A percentile compares a stretch with the other conserved stretches of the same genome.
Evolutionary conservation across 2,329 filamentous ascomycete species (phyloP).

Genomic region (Verticillium dahliae): DNA sequence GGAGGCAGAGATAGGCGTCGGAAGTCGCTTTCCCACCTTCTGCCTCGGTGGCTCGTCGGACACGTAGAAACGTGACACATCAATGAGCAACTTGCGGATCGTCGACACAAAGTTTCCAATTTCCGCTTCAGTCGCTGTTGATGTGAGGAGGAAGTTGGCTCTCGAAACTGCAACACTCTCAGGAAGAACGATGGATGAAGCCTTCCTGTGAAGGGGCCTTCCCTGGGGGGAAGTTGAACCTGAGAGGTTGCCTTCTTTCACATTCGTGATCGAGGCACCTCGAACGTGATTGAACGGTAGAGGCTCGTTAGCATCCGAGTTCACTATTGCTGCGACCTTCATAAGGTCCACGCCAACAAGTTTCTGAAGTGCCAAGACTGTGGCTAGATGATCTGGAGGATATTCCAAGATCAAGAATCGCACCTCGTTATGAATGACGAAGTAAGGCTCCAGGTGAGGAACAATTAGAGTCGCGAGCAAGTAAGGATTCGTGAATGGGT

Average conservation of each 20-base stretch:
- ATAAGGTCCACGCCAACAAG: slow-evolving; percentile 50
- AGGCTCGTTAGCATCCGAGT: slow-evolving; percentile 30
- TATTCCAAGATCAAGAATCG: slow-evolving; percentile 55
- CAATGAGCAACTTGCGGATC: slow-evolving; percentile 42
- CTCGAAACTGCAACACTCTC: slow-evolving; percentile 33
- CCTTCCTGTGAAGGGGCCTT: background rate
- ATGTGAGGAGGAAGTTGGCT: slow-evolving; percentile 51
- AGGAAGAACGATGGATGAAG: background rate
- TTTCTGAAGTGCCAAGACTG: slow-evolving; percentile 50
- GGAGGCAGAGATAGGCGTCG: slow-evolving; percentile 20
- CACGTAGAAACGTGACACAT: slow-evolving; percentile 38
- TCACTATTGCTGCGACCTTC: slow-evolving; percentile 52
- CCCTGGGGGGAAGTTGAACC: slow-evolving; percentile 5
- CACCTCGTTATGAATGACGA: slow-evolving; percentile 44
- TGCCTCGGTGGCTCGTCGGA: slow-evolving; percentile 23
- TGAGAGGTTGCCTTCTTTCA: slow-evolving; percentile 4
- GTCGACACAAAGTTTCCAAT: slow-evolving; percentile 46
- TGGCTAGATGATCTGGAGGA: slow-evolving; percentile 47
- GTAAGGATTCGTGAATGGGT: slow-evolving; percentile 46
- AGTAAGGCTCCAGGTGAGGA: slow-evolving; percentile 54
- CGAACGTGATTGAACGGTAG: slow-evolving; percentile 32
- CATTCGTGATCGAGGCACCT: slow-evolving; percentile 21
- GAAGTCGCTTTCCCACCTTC: slow-evolving; percentile 12
- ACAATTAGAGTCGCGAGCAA: slow-evolving; percentile 52
- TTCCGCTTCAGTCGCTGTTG: slow-evolving; percentile 46